phyloP scores from a whole-genome alignment of 805 yeast genomes.

The Grigorovia transvaalensis region DNA sequence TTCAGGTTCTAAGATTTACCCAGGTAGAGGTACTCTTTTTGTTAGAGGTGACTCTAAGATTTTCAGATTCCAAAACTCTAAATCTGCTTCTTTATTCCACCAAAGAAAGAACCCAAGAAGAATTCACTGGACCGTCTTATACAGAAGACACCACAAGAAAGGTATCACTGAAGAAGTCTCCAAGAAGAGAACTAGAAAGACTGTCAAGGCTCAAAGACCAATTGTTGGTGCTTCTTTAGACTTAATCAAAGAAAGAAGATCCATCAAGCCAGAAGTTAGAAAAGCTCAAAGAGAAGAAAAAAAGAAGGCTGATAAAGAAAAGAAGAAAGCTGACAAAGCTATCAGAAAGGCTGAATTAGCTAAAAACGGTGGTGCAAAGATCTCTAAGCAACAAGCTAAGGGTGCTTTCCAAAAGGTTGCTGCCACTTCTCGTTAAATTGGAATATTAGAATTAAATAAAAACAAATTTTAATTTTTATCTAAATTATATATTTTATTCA shows the following conservation, averaged over 20 bases:
- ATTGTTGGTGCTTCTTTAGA: constrained; percentile 99
- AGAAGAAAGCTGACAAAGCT: constrained; percentile 86
- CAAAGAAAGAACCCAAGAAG: constrained; percentile 99
- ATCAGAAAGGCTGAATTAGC: constrained; percentile 87
- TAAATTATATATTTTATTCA: constrained; percentile 2
- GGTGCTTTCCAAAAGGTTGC: constrained; percentile 97
- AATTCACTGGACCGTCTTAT: constrained; percentile 98
- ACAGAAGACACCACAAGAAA: constrained; percentile 99
- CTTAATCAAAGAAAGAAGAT: constrained; percentile 95
- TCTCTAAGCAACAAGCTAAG: constrained; percentile 94
- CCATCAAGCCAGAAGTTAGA: constrained; percentile 93
- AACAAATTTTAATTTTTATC: not conserved
- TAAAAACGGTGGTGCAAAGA: constrained; percentile 62
- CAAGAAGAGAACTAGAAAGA: constrained; percentile 94
- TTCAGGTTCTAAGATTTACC: constrained; percentile 99
- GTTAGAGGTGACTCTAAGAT: constrained; percentile 99
- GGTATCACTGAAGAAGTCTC: constrained; percentile 98
- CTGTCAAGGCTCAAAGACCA: constrained; percentile 98
- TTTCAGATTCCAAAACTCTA: constrained; percentile 98
- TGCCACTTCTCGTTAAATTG: constrained; percentile 86
- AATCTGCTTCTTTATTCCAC: constrained; percentile 94
- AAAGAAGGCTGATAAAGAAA: constrained; percentile 71
- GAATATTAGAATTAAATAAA: constrained; percentile 1
- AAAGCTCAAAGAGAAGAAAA: constrained; percentile 94
- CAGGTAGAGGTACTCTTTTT: constrained; percentile 99